Conservation (phyloP, 208 protist species). For the Acanthamoeba healyi region DNA sequence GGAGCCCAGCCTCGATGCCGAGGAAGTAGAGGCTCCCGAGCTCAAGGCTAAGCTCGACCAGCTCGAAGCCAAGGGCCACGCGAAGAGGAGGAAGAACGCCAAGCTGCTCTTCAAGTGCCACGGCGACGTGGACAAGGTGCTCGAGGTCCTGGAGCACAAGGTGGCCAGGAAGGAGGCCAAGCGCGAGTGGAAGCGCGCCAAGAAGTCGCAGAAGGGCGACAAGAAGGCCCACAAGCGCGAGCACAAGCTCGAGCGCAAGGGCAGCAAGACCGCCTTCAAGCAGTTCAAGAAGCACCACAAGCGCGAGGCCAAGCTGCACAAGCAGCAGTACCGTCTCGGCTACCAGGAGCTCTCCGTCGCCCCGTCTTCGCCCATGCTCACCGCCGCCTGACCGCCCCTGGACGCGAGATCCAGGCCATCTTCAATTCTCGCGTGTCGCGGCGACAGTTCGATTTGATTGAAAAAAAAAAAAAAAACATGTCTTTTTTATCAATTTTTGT, state of each 20-base stretch:
- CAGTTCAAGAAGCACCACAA: background rate
- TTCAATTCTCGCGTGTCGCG: no score
- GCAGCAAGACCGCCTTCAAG: slow-evolving; percentile 35
- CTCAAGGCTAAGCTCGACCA: slow-evolving; percentile 2
- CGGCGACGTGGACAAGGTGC: slow-evolving; percentile 36
- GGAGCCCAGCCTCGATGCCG: background rate
- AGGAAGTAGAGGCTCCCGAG: background rate
- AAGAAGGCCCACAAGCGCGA: slow-evolving; percentile 30
- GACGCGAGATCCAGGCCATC: no score
- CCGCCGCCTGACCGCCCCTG: background rate
- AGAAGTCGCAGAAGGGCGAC: background rate
- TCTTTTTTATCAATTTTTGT: background rate
- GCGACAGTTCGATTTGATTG: background rate
- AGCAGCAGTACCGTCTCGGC: background rate
- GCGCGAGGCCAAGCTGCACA: background rate
- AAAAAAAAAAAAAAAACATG: background rate
- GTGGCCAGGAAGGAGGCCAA: slow-evolving; percentile 23
- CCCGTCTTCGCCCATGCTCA: background rate
- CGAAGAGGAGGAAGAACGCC: slow-evolving; percentile 19
- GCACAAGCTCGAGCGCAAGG: slow-evolving; percentile 15
- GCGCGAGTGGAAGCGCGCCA: background rate
- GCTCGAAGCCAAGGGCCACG: slow-evolving; percentile 33
- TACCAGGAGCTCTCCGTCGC: slow-evolving; percentile 1
- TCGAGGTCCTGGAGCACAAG: background rate
- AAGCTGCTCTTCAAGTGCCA: slow-evolving; percentile 48